Evolutionary conservation across 495 filamentous ascomycete species (phyloP), one percentile per base, ranked within the genome.

Genomic region (Neurospora sp.): DNA sequence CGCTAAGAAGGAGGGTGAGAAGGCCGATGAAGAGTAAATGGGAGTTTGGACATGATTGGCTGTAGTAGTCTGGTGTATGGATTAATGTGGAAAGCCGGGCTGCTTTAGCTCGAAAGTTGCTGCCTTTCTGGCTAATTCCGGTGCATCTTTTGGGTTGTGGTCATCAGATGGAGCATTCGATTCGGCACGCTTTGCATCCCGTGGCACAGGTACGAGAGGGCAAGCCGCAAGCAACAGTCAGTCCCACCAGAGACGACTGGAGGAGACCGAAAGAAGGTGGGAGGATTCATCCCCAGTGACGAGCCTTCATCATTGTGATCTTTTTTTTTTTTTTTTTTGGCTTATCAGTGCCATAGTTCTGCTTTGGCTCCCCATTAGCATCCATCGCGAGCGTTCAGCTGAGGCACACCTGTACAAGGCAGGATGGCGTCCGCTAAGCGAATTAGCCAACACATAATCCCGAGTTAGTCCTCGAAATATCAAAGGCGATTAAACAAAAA

Each of bases 1-100:
- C 71, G 76, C 89, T 71, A 88, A 90, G 73, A 92, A 92, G 88
- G 90, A 91, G 84, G 84, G 84, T 41, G 84, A 84, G 45, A 79
- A 81, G 48, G 77, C 76, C 31, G 79, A 76, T 14, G 77, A 78
- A 38, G 77, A 77, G 48, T 65, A 65, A 18, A 65, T 37, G 27
- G 53, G 22, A 65, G 53, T 65, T 31, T 65, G 27, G 31, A 35
- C 27, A 65, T 16, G 53, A 65, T 65, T 16, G 53, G 53, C 27
- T 65, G 14, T 65, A 65, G 31, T 65, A 65, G 53, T 65, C 53
- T 65, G 53, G 27, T 37, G 14, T 65, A 65, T 31, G 27, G 27
- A 65, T 65, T 65, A 65, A 65, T 65, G 53, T 65, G 53, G 53
- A 35, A 65, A 35, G 53, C 14, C 35, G 53, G 53, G 53, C 53